Conservation (phyloP, 768 basidiomycete genomes). For the Lactarius tabidus region DNA sequence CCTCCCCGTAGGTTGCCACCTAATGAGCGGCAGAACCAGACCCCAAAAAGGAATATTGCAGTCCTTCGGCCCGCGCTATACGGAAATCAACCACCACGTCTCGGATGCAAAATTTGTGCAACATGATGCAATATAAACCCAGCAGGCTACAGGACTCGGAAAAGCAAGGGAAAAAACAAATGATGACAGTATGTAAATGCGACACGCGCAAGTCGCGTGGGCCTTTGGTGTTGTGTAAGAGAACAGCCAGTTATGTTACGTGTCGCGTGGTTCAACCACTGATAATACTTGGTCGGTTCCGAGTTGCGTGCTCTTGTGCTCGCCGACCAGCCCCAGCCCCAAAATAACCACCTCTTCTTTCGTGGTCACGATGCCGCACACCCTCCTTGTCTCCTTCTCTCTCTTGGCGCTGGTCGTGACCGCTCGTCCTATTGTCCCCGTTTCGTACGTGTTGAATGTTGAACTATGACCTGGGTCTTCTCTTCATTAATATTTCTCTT, state of each 20-base stretch:
- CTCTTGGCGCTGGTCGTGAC: slow-evolving; percentile 45
- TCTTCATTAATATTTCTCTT: background rate
- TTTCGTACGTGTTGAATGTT: slow-evolving; percentile 24
- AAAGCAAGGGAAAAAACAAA: background rate
- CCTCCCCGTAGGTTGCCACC: background rate
- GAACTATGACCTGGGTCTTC: slow-evolving; percentile 30
- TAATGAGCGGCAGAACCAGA: too few relatives aligned
- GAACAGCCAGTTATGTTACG: background rate
- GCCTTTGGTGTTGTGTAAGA: slow-evolving; percentile 3
- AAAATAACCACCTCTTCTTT: background rate
- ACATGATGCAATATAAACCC: too few relatives aligned
- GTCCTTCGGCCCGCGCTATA: background rate
- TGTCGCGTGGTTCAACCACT: background rate
- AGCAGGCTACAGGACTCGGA: background rate
- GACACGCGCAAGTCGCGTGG: slow-evolving; percentile 2
- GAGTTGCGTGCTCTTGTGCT: background rate
- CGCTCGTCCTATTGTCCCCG: slow-evolving; percentile 37
- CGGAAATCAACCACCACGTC: background rate
- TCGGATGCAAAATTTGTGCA: background rate
- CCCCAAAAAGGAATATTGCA: background rate
- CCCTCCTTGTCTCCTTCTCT: slow-evolving; percentile 38
- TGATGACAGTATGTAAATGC: background rate
- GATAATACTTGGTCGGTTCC: background rate
- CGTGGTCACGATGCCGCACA: slow-evolving; percentile 34
- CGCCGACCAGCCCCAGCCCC: background rate